Conservation (phyloP, 1,284 basidiomycete species). For the Ceratorhiza oryzae-sativae region DNA sequence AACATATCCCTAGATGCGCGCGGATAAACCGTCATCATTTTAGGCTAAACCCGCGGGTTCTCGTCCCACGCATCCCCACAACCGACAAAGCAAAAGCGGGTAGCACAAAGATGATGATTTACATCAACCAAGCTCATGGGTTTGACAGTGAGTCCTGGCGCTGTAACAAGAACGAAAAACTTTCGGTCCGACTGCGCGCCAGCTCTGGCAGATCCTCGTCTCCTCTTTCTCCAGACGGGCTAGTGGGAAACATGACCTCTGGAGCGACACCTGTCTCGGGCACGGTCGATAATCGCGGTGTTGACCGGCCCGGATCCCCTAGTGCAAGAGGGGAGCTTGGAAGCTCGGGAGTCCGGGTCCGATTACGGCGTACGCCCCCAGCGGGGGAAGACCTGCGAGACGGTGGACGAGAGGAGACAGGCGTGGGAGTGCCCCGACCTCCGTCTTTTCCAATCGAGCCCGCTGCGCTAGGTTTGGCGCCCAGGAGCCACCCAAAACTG, state of each 20-base stretch:
- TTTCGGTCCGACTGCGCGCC: conserved; percentile 16
- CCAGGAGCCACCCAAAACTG: conserved; percentile 33
- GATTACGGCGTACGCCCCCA: conserved; percentile 10
- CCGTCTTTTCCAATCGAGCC: neutral
- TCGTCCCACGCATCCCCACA: neutral
- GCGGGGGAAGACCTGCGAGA: conserved; percentile 22
- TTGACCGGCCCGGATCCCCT: neutral
- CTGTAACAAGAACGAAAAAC: conserved; percentile 25
- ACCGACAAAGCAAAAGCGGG: neutral
- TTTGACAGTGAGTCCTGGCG: conserved; percentile 1
- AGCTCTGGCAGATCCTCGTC: neutral
- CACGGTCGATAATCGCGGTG: conserved; percentile 16
- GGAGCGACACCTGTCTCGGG: conserved; percentile 5
- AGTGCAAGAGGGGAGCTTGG: conserved; percentile 14
- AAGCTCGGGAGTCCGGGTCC: conserved; percentile 11
- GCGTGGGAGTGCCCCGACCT: conserved; percentile 18
- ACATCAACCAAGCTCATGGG: neutral
- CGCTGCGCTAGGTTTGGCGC: neutral
- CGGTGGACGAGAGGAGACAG: conserved; percentile 4
- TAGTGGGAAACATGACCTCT: neutral
- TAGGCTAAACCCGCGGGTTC: neutral
- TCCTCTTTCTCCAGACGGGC: neutral
- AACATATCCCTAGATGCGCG: conserved; percentile 5
- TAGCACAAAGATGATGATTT: neutral
- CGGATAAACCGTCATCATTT: too few relatives aligned